Percentiles rank a stretch among this genome's conserved stretches.
phyloP scores from a whole-genome alignment of 1,139 yeast species.

The Hyphopichia buzzinii region DNA sequence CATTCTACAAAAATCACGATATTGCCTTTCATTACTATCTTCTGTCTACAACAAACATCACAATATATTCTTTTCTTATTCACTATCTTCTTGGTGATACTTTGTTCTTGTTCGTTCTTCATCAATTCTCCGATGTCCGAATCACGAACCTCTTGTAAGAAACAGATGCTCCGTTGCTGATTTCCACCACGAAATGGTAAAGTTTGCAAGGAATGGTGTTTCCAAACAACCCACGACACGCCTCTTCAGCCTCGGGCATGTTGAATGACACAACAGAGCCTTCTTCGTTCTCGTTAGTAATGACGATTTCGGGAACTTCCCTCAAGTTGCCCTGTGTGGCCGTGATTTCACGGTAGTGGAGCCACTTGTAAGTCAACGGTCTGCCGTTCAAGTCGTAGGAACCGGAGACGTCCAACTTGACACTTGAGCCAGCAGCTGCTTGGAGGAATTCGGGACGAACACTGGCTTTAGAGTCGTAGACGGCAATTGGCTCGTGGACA shows the following conservation, averaged over 20 bases:
- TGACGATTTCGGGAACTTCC: slow-evolving; percentile 14
- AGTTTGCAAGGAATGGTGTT: slow-evolving; percentile 11
- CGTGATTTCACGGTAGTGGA: slow-evolving; percentile 16
- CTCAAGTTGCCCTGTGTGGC: slow-evolving; percentile 14
- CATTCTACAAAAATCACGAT: too few species aligned
- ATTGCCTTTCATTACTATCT: too few species aligned
- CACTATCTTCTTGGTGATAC: too few species aligned
- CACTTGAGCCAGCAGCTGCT: slow-evolving; percentile 7
- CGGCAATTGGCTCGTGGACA: slow-evolving; percentile 16
- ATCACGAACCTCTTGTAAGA: too few species aligned
- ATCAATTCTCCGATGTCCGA: too few species aligned
- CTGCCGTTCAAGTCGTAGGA: slow-evolving; percentile 19
- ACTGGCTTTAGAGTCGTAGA: slow-evolving; percentile 14
- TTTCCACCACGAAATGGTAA: too few species aligned
- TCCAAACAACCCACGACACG: slow-evolving; percentile 12
- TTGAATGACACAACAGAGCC: slow-evolving; percentile 14
- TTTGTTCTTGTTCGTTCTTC: too few species aligned
- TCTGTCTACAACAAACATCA: too few species aligned
- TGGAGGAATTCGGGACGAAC: slow-evolving; percentile 11
- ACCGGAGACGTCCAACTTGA: slow-evolving; percentile 17
- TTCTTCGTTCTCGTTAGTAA: slow-evolving; percentile 10
- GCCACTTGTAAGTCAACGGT: slow-evolving; percentile 14
- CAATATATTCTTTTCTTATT: too few species aligned
- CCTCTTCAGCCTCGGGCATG: slow-evolving; percentile 12
- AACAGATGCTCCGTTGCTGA: too few species aligned